These are phyloP conservation scores for Umbilicaria muhlenbergii DNA, from an alignment of 495 filamentous ascomycete genomes.

Conservation along the genomic window DNA sequence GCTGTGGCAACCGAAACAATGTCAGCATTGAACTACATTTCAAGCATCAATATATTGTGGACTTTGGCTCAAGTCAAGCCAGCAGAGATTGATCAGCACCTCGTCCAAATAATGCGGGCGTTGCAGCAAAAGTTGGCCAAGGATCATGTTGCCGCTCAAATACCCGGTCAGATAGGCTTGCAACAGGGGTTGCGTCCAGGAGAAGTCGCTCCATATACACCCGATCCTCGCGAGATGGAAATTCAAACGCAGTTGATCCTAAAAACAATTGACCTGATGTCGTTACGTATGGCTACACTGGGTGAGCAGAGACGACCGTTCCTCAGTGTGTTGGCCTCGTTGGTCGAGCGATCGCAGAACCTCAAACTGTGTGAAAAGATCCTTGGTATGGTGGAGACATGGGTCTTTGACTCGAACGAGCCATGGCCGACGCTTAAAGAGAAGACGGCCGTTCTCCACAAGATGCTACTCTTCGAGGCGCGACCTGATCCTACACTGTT, in stretches of 20 bases:
- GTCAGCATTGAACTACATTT: constrained; percentile 60
- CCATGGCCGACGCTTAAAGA: constrained; percentile 94
- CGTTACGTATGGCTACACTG: constrained; percentile 83
- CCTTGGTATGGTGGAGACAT: constrained; percentile 80
- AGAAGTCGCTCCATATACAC: constrained; percentile 22
- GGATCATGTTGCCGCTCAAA: constrained; percentile 74
- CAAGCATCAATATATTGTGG: constrained; percentile 83
- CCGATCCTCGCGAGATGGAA: constrained; percentile 64
- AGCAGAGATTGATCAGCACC: constrained; percentile 74
- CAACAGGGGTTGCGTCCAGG: constrained; percentile 19
- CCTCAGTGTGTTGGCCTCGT: constrained; percentile 79
- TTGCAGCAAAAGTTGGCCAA: constrained; percentile 84
- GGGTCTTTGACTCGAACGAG: constrained; percentile 88
- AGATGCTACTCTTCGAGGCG: constrained; percentile 92
- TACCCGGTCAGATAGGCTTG: constrained; percentile 24
- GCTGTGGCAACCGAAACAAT: constrained; percentile 68
- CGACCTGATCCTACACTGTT: constrained; percentile 67
- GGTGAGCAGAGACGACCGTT: constrained; percentile 85
- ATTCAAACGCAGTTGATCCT: constrained; percentile 77
- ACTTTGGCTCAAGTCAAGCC: constrained; percentile 73
- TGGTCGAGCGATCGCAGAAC: constrained; percentile 87
- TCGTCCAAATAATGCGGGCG: constrained; percentile 78
- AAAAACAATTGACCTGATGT: constrained; percentile 84
- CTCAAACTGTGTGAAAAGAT: constrained; percentile 78
- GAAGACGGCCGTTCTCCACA: constrained; percentile 90